These are phyloP conservation scores for Psilocybe tampanensis DNA, from an alignment of 768 basidiomycete genomes.

Conservation along the genomic window DNA sequence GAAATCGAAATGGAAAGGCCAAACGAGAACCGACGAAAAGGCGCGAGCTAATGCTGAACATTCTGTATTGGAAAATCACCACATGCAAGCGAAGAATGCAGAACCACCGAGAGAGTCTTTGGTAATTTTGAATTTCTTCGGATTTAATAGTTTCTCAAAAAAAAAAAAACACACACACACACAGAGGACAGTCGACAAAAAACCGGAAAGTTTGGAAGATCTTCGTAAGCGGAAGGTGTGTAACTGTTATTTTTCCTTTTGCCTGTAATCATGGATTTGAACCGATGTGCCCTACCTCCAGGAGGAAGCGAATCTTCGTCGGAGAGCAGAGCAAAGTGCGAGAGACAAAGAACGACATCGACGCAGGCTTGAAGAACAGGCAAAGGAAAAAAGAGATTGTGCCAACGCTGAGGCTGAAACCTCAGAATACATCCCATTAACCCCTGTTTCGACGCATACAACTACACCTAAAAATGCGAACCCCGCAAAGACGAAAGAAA, in stretches of 20 bases:
- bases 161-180: no score
- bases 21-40: conserved; percentile 2
- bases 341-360: conserved; percentile 36
- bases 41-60: background rate
- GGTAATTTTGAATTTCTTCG: background rate
- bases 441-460: conserved; percentile 18
- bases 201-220: conserved; percentile 15
- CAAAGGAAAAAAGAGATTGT: conserved; percentile 6
- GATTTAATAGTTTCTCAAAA: background rate
- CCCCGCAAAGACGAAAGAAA: background rate
- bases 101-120: background rate
- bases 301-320: conserved; percentile 25
- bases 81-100: no score
- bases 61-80: background rate
- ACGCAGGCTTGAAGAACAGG: conserved; percentile 28
- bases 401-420: background rate
- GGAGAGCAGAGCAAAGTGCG: conserved; percentile 38
- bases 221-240: conserved; percentile 9
- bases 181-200: conserved; percentile 5
- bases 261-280: no score
- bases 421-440: conserved; percentile 15
- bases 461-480: background rate
- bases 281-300: no score
- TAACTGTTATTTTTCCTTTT: background rate
- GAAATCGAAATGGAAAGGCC: conserved; percentile 15